phyloP scores from a whole-genome alignment of 306 rosid genomes.

The Arachis stenosperma region DNA sequence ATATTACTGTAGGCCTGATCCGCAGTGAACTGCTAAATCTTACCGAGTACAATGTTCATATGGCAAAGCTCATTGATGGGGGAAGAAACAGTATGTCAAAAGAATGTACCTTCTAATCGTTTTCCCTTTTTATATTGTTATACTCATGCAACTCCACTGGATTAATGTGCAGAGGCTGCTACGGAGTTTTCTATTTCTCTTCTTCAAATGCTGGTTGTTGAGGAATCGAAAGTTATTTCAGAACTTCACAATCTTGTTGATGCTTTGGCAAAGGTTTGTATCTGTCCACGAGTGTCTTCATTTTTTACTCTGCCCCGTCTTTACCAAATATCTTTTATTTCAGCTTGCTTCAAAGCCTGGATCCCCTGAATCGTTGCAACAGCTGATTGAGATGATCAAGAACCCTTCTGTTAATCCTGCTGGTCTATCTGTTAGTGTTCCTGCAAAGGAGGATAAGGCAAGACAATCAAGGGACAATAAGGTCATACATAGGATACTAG shows the following conservation, averaged over 20 bases:
- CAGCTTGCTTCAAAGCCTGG: slow-evolving; percentile 95
- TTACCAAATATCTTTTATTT: slow-evolving; percentile 36
- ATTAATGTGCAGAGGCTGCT: slow-evolving; percentile 77
- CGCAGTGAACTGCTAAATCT: slow-evolving; percentile 87
- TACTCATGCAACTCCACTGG: slow-evolving; percentile 34
- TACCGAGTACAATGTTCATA: slow-evolving; percentile 95
- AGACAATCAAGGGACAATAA: slow-evolving; percentile 78
- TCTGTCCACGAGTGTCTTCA: slow-evolving; percentile 14
- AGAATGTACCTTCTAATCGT: slow-evolving; percentile 7
- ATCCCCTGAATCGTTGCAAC: slow-evolving; percentile 83
- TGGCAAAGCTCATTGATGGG: slow-evolving; percentile 97
- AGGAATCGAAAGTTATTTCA: slow-evolving; percentile 85
- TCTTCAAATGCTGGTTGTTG: slow-evolving; percentile 71
- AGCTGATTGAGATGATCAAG: slow-evolving; percentile 82
- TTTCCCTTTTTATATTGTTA: slow-evolving; percentile 9
- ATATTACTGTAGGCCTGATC: slow-evolving; percentile 86
- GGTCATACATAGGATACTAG: slow-evolving; percentile 48
- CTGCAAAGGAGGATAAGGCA: slow-evolving; percentile 88
- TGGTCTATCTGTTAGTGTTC: slow-evolving; percentile 54
- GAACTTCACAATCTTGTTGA: slow-evolving; percentile 98
- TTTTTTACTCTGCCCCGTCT: neutral
- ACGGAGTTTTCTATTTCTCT: slow-evolving; percentile 86
- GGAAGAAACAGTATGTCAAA: slow-evolving; percentile 89
- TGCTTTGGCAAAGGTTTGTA: slow-evolving; percentile 82
- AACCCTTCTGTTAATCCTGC: slow-evolving; percentile 64